A percentile compares a stretch with the other conserved stretches of the same genome.
These are phyloP conservation scores for Alloteropsis angusta DNA, from an alignment of 202 grass and related monocot genomes.

Conservation along the genomic window DNA sequence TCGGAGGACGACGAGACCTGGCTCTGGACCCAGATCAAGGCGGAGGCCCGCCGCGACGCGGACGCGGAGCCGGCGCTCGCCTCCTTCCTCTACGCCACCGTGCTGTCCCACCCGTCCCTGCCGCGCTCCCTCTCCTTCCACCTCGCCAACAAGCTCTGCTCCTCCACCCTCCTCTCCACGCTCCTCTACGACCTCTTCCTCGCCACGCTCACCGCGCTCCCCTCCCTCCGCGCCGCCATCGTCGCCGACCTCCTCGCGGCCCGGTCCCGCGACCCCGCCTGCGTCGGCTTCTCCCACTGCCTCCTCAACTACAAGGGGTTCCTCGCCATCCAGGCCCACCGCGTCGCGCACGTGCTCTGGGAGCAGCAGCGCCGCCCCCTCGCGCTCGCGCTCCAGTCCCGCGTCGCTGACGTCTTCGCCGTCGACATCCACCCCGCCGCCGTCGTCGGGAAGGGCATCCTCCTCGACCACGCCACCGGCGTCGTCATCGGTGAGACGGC, in stretches of 20 bases:
- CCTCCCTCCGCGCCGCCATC: conserved; percentile 43
- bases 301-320: conserved; percentile 94
- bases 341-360: conserved; percentile 76
- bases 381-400: conserved; percentile 81
- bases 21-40: conserved; percentile 86
- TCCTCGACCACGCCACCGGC: conserved; percentile 86
- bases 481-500: conserved; percentile 89
- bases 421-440: conserved; percentile 89
- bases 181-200: conserved; percentile 92
- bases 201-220: conserved; percentile 44
- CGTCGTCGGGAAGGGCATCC: conserved; percentile 65
- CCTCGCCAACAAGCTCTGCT: conserved; percentile 97
- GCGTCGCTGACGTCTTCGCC: conserved; percentile 81
- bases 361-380: conserved; percentile 56
- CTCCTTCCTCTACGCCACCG: conserved; percentile 82
- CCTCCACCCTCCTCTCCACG: conserved; percentile 79
- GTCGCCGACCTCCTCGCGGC: conserved; percentile 76
- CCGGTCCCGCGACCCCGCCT: conserved; percentile 65
- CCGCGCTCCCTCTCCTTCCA: conserved; percentile 71
- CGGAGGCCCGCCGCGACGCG: conserved; percentile 63
- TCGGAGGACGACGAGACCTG: conserved; percentile 77
- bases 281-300: conserved; percentile 70
- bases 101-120: conserved; percentile 77
- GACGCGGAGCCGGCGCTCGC: conserved; percentile 76
- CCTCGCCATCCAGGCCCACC: conserved; percentile 88